Conservation (phyloP, 1,284 basidiomycete genomes). For the Boletus holoroseus region DNA sequence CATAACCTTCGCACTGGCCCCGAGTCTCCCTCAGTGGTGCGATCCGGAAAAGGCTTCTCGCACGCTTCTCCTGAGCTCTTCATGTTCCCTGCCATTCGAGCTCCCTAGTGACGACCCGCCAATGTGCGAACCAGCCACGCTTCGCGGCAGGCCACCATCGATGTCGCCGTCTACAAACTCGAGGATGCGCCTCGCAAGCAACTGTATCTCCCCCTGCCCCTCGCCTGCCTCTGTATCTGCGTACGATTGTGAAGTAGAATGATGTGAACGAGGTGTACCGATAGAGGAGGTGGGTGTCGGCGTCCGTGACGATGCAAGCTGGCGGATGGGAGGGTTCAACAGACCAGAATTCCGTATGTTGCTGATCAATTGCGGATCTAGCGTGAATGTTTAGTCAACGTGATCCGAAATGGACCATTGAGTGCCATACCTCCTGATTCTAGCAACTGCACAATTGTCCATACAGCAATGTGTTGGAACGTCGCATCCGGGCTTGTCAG, state of each 20-base stretch:
- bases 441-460: slow-evolving; percentile 96
- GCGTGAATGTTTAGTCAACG: not conserved
- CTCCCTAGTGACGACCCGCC: slow-evolving; percentile 58
- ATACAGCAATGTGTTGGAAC: slow-evolving; percentile 99
- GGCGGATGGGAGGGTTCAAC: slow-evolving; percentile 79
- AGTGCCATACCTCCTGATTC: slow-evolving; percentile 77
- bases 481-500: slow-evolving; percentile 93
- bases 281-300: slow-evolving; percentile 66
- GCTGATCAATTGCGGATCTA: slow-evolving; percentile 82
- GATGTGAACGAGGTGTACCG: slow-evolving; percentile 71
- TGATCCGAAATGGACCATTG: not conserved
- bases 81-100: slow-evolving; percentile 58
- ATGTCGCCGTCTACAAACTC: slow-evolving; percentile 75
- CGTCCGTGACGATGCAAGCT: slow-evolving; percentile 70
- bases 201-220: slow-evolving; percentile 83
- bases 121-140: slow-evolving; percentile 57
- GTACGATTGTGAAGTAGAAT: slow-evolving; percentile 62
- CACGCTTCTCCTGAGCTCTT: slow-evolving; percentile 74
- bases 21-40: slow-evolving; percentile 33
- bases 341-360: slow-evolving; percentile 82
- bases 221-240: slow-evolving; percentile 78
- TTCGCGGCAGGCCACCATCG: slow-evolving; percentile 55
- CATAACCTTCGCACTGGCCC: not conserved
- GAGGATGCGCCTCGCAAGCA: slow-evolving; percentile 77
- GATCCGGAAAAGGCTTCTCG: slow-evolving; percentile 68